Base-by-base conservation (phyloP, 805 yeast genomes). In the Hanseniaspora hatyaiensis region DNA sequence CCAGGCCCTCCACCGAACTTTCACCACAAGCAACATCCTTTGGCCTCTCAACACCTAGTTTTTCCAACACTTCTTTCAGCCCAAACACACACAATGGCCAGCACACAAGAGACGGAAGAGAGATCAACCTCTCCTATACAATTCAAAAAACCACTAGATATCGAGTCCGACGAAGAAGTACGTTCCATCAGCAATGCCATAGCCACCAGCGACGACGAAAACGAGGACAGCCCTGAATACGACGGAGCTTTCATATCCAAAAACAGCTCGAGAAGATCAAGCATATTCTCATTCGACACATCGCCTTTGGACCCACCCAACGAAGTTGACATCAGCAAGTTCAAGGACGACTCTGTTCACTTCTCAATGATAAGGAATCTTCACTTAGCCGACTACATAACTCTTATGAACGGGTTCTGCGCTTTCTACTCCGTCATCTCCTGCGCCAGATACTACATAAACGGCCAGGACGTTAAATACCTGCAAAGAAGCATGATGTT, bases 341-440 rank as follows among this genome's bases (percentile, higher is more conserved):
- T 88, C 61, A 79, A 87, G 47, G 74, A 78, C 32, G 97, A 89
- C 64, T 73, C 73, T 40, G 73, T 94, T 59, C 96, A 89, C 62
- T 80, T 89, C 54, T 80, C 88, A 49, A 76, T 92, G 75, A 67
- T 92, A 49, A 71, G 95, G 59, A 81, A 82, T 57, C 73, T 92
- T 54, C 97, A 92, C 63, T 71, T 89, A 78, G 98, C 98, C 5
- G 98, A 92, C 64, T 86, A 80, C 67, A 92, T 92, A 63, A 92
- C 98, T 3, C 74, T 88, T 69, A 70, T 92, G 62, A 92, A 92
- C 64, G 96, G 96, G 22, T 86, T 85, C 61, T 80, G 88, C 41
- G 98, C 97, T 0, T 88, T 92, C 62, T 85, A 86, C 61, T 80
- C 95, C 28, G 81, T 89, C 53, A 72, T 92, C 34, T 81, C 94